A percentile compares a stretch with the other conserved stretches of the same genome.
Evolutionary conservation across 768 basidiomycete genomes (phyloP).

Genomic region (Sarcomyxa edulis): DNA sequence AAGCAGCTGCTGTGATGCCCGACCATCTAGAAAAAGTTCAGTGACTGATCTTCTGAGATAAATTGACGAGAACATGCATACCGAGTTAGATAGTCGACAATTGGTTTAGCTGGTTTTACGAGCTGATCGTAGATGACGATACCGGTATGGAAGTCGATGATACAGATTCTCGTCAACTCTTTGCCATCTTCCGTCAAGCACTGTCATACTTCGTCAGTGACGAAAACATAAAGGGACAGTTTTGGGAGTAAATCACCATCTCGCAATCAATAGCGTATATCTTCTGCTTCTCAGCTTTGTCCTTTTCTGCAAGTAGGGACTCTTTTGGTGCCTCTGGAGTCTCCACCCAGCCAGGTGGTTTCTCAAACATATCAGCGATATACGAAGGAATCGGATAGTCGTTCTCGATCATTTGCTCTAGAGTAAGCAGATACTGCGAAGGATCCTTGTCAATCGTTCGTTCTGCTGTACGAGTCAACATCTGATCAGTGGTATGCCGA

Average conservation of each 20-base stretch:
- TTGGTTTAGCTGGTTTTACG: constrained; percentile 81
- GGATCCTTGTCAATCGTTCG: constrained; percentile 59
- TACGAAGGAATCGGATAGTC: constrained; percentile 90
- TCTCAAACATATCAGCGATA: constrained; percentile 65
- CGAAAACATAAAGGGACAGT: background rate
- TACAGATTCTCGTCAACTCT: constrained; percentile 78
- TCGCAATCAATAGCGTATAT: constrained; percentile 94
- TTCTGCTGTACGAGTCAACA: constrained; percentile 39
- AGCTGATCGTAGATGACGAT: constrained; percentile 82
- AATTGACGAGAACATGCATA: background rate
- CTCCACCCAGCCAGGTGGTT: constrained; percentile 75
- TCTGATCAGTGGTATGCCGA: background rate
- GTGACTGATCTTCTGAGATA: background rate
- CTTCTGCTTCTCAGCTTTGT: constrained; percentile 29
- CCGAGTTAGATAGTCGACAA: constrained; percentile 91
- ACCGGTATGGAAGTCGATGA: constrained; percentile 73
- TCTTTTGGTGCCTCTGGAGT: constrained; percentile 48
- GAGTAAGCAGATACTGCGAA: constrained; percentile 63
- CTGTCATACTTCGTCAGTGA: constrained; percentile 31
- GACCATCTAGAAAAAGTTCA: constrained; percentile 60
- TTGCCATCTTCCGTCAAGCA: constrained; percentile 88
- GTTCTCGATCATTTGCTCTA: constrained; percentile 90
- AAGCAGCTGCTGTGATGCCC: constrained; percentile 78
- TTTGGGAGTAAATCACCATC: constrained; percentile 63
- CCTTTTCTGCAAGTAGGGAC: constrained; percentile 20